Evolutionary conservation across 257 asterid genomes (phyloP).

Genomic region (Verbascum thapsus): DNA sequence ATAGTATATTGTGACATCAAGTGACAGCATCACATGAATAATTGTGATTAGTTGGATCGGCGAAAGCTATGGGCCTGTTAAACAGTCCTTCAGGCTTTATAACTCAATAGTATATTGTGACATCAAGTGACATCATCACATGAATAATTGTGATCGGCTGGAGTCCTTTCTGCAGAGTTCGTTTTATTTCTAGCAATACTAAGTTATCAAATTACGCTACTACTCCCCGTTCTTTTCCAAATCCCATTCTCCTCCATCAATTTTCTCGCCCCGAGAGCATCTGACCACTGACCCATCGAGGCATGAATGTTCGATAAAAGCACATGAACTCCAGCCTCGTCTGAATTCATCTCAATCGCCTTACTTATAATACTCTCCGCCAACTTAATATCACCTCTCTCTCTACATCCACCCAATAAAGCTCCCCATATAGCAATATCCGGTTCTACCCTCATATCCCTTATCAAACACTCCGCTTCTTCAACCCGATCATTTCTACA

Average conservation of each 20-base stretch:
- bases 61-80: no score
- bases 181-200: not conserved
- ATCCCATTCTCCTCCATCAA: constrained; percentile 45
- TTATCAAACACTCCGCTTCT: constrained; percentile 36
- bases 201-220: constrained; percentile 30
- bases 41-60: no score
- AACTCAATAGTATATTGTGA: no score
- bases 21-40: no score
- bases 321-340: constrained; percentile 48
- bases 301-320: constrained; percentile 47
- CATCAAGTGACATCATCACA: no score
- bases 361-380: constrained; percentile 33
- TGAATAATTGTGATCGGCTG: no score
- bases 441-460: constrained; percentile 40
- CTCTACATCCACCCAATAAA: constrained; percentile 43
- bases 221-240: constrained; percentile 42
- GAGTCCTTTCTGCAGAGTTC: not conserved
- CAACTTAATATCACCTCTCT: constrained; percentile 39
- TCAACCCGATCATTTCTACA: constrained; percentile 44
- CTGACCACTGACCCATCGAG: constrained; percentile 46
- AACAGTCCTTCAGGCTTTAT: no score
- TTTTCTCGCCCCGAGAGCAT: constrained; percentile 36
- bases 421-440: constrained; percentile 52
- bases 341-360: constrained; percentile 36
- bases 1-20: no score